Percentiles rank a stretch among this genome's conserved stretches.
Conservation (phyloP, 1,284 basidiomycete species). For the Bjerkandera adusta region DNA sequence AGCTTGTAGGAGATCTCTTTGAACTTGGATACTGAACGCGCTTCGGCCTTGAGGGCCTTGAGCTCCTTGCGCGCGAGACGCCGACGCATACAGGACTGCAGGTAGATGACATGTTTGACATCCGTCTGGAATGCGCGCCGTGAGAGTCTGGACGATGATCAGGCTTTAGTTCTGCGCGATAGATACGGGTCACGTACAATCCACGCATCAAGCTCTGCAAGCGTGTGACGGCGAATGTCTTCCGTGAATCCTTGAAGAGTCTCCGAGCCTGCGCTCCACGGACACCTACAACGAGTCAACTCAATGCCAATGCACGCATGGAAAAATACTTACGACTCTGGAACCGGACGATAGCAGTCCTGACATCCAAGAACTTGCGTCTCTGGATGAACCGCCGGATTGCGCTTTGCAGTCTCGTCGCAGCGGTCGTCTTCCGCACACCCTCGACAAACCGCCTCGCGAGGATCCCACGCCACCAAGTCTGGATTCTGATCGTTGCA, state of each 20-base stretch:
- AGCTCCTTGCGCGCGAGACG: conserved; percentile 87
- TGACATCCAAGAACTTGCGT: conserved; percentile 64
- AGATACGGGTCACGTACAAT: conserved; percentile 52
- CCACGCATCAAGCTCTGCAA: conserved; percentile 90
- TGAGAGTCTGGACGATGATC: conserved; percentile 46
- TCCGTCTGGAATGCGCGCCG: conserved; percentile 68
- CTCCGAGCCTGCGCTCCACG: conserved; percentile 81
- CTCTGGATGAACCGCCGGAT: conserved; percentile 77
- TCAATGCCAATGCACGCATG: conserved; percentile 13
- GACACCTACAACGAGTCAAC: conserved; percentile 48
- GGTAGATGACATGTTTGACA: conserved; percentile 74
- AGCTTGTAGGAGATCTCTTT: conserved; percentile 98
- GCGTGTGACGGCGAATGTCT: conserved; percentile 65
- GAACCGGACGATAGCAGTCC: conserved; percentile 66
- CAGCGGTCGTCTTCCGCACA: conserved; percentile 75
- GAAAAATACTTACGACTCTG: conserved; percentile 75
- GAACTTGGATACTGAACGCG: conserved; percentile 96
- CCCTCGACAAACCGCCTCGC: conserved; percentile 73
- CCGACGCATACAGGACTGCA: conserved; percentile 93
- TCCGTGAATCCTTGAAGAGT: conserved; percentile 60
- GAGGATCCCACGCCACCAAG: conserved; percentile 88
- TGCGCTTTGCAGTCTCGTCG: conserved; percentile 75
- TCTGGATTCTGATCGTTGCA: conserved; percentile 86
- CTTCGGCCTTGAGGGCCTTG: conserved; percentile 82
- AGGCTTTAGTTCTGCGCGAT: conserved; percentile 12